Conservation (phyloP, 306 rosid species). For the Begonia fuchsioides region DNA sequence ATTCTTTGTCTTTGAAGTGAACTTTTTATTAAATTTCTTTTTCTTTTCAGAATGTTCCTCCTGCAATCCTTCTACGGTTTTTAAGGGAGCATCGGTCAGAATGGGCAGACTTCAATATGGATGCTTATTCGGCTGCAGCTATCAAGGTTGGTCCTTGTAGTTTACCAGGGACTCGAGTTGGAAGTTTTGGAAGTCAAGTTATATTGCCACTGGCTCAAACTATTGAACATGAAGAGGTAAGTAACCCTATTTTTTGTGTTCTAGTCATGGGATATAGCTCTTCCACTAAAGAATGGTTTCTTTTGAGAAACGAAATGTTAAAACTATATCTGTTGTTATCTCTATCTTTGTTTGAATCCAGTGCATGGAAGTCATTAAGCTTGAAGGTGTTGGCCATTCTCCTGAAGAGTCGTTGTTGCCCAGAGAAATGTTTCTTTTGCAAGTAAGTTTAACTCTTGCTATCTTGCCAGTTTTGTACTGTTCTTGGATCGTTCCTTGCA, state of each 20-base stretch:
- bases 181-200: slow-evolving; percentile 88
- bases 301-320: no score
- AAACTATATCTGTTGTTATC: no score
- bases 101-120: slow-evolving; percentile 95
- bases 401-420: slow-evolving; percentile 79
- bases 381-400: slow-evolving; percentile 80
- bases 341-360: slow-evolving; percentile 2
- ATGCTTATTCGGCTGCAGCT: slow-evolving; percentile 95
- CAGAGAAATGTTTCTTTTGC: slow-evolving; percentile 83
- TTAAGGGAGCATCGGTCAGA: slow-evolving; percentile 94
- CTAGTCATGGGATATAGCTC: not conserved
- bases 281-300: not conserved
- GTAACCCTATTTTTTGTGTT: not conserved
- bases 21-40: slow-evolving; percentile 2
- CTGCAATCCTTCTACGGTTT: slow-evolving; percentile 83
- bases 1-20: no score
- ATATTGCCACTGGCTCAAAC: slow-evolving; percentile 93
- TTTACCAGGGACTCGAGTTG: slow-evolving; percentile 75
- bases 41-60: slow-evolving; percentile 80
- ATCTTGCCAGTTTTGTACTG: not conserved
- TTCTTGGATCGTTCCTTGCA: no score
- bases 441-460: slow-evolving; percentile 29
- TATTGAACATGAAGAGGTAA: slow-evolving; percentile 91
- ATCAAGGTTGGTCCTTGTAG: slow-evolving; percentile 90
- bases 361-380: slow-evolving; percentile 85